A percentile compares a stretch with the other conserved stretches of the same genome.
Conservation (phyloP, 2,329 filamentous ascomycete species). For the Calonectria pauciramosa region DNA sequence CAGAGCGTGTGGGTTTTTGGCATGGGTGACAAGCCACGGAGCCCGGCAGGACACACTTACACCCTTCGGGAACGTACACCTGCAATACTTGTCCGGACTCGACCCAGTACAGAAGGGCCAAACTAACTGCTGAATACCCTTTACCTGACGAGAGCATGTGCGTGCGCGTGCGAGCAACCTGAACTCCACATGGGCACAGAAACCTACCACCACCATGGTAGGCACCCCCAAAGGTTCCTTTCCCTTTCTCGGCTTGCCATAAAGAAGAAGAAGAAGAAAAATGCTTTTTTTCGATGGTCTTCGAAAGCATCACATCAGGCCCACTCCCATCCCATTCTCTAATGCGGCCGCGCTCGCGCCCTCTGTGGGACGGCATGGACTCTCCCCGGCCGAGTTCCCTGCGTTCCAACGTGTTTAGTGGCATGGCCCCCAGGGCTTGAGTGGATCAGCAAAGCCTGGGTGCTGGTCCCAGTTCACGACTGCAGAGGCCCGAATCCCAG, state of each 20-base stretch:
- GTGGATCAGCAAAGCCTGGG: slow-evolving; percentile 13
- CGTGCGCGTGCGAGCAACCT: not conserved
- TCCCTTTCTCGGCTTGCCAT: not conserved
- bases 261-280: not conserved
- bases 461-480: slow-evolving; percentile 18
- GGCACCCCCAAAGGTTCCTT: not conserved
- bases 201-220: not conserved
- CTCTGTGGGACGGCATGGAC: slow-evolving; percentile 20
- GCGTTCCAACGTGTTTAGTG: slow-evolving; percentile 36
- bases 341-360: slow-evolving; percentile 15
- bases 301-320: slow-evolving; percentile 21
- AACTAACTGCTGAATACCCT: not conserved
- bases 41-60: slow-evolving; percentile 15
- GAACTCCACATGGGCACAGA: not conserved
- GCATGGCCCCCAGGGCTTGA: slow-evolving; percentile 24
- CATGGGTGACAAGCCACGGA: slow-evolving; percentile 21
- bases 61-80: slow-evolving; percentile 11
- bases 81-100: not conserved
- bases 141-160: slow-evolving; percentile 5
- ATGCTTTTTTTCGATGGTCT: slow-evolving; percentile 8
- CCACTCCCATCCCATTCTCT: slow-evolving; percentile 21
- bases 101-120: not conserved
- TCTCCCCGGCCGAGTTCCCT: slow-evolving; percentile 22
- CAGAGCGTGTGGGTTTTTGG: slow-evolving; percentile 20
- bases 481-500: slow-evolving; percentile 7